These are phyloP conservation scores for Phaeophleospora eucalypticola DNA, from an alignment of 2,329 filamentous ascomycete species.

Conservation along the genomic window DNA sequence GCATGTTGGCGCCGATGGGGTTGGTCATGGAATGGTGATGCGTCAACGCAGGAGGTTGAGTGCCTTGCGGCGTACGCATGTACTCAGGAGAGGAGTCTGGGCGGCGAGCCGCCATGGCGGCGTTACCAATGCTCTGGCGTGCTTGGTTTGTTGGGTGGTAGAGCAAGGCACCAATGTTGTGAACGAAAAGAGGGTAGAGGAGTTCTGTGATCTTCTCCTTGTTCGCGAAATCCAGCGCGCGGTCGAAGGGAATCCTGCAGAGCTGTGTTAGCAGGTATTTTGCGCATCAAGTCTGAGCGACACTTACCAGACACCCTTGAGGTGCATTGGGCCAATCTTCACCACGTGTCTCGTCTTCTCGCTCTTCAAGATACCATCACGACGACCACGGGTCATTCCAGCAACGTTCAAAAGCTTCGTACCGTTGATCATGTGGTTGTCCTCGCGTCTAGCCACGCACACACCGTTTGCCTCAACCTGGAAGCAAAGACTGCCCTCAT, in stretches of 20 bases:
- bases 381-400: constrained; percentile 91
- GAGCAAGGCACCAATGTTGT: constrained; percentile 89
- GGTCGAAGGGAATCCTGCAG: constrained; percentile 89
- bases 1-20: constrained; percentile 55
- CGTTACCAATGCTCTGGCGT: constrained; percentile 58
- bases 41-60: constrained; percentile 65
- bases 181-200: constrained; percentile 92
- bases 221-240: constrained; percentile 97
- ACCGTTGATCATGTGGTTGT: constrained; percentile 99
- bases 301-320: constrained; percentile 88
- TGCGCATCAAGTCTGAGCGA: no score
- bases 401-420: constrained; percentile 96
- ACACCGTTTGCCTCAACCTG: constrained; percentile 96
- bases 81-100: constrained; percentile 43
- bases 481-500: constrained; percentile 95
- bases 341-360: constrained; percentile 96
- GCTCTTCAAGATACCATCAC: constrained; percentile 95
- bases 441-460: constrained; percentile 90
- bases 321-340: constrained; percentile 97
- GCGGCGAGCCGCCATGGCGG: constrained; percentile 75
- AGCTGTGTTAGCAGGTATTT: no score
- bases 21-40: constrained; percentile 65
- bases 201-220: constrained; percentile 98
- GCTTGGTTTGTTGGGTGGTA: constrained; percentile 90
- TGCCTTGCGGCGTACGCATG: constrained; percentile 58